These are phyloP conservation scores for Mortierella sp. DNA, from an alignment of 371 early-diverging fungal species.

Conservation along the genomic window DNA sequence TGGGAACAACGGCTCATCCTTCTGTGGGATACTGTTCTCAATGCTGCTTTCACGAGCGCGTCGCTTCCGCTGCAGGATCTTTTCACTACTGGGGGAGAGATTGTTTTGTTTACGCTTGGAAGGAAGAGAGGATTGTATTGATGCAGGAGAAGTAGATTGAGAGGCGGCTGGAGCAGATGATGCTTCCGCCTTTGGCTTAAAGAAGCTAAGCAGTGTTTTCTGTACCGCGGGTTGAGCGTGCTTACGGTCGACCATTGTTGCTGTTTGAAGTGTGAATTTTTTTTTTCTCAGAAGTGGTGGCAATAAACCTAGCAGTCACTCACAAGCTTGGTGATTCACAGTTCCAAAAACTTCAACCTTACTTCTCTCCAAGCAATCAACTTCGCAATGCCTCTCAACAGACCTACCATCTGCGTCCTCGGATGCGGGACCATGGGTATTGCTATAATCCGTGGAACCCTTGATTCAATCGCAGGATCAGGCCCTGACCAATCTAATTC, in stretches of 20 bases:
- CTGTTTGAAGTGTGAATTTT: background rate
- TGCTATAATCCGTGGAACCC: slow-evolving; percentile 63
- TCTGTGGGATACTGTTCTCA: background rate
- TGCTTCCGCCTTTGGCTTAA: slow-evolving; percentile 32
- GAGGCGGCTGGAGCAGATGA: background rate
- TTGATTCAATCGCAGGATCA: slow-evolving; percentile 43
- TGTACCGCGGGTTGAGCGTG: slow-evolving; percentile 14
- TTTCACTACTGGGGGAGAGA: background rate
- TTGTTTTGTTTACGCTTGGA: slow-evolving; percentile 1
- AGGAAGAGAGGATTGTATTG: background rate
- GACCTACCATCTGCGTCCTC: slow-evolving; percentile 59
- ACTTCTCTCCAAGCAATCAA: background rate
- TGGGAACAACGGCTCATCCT: slow-evolving; percentile 36
- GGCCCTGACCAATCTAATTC: slow-evolving; percentile 11
- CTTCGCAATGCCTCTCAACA: slow-evolving; percentile 43
- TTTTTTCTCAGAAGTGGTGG: slow-evolving; percentile 16
- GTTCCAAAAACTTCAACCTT: too few species aligned
- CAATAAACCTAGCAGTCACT: slow-evolving; percentile 8
- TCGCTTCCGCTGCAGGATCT: background rate
- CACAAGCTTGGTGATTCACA: too few species aligned
- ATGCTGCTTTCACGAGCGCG: slow-evolving; percentile 5
- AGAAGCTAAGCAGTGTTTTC: slow-evolving; percentile 47
- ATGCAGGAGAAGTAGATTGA: background rate
- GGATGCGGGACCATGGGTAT: slow-evolving; percentile 70
- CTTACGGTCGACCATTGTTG: slow-evolving; percentile 18